Evolutionary conservation across 768 basidiomycete species (phyloP), one percentile per base, ranked within the genome.

Genomic region (Pleurotus citrinopileatus): DNA sequence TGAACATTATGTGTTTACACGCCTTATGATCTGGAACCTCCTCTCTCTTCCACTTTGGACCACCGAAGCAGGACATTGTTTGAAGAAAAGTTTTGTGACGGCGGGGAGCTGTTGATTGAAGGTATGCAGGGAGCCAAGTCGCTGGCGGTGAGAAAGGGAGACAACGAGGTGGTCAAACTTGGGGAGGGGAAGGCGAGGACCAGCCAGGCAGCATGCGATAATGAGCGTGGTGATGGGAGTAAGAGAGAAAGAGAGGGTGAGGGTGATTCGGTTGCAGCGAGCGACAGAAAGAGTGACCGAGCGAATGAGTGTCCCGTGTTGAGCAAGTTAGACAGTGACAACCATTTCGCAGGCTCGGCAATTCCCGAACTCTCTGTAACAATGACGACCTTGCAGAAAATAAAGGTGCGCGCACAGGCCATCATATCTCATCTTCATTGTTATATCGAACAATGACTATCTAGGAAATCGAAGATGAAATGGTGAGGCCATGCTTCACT

Each of bases 11-110:
- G 50, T 25, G 15, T 36, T 40, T 26, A 51, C 77, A 53, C 57
- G 94, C 96, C 82, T 98, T 99, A 74, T 98, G 97, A 74, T 98
- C 97, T 52, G 91, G 92, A 42, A 98, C 94, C 62, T 90, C 82
- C 78, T 98, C 97, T 66, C 94, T 82, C 78, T 98, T 98, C 97
- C 95, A 97, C 61, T 90, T 84, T 38, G 88, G 78, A 63, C 85
- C 91, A 61, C 85, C 82, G 66, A 87, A 89, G 82, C 83, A 86
- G 43, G 54, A 55, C 34, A 55, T 58, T 55, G 34, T 56, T 58
- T 56, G 38, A 59, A 58, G 67, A 53, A 57, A 62, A 59, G 59
- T n/a, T n/a, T n/a, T n/a, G 61, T 60, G 56, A 61, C 63, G 54
- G 32, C 58, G 57, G 46, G 58, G 37, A 53, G 55, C 61, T 59